Conservation (phyloP, 768 basidiomycete species). For the Neoboletus magnificus region DNA sequence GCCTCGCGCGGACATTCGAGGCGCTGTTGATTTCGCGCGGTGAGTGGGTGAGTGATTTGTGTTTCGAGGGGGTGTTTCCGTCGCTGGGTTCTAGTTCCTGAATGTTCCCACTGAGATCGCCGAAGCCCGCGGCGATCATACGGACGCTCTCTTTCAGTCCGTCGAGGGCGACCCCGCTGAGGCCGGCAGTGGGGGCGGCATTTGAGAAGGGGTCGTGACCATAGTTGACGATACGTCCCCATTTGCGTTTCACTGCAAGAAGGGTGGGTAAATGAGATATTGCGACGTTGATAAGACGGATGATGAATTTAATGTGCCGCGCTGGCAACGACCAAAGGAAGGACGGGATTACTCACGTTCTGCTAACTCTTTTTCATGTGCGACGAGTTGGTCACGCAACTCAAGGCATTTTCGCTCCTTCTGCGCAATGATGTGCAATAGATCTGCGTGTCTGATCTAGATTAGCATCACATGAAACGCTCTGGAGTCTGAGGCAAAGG, state of each 20-base stretch:
- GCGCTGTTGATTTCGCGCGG: slow-evolving; percentile 15
- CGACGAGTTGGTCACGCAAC: slow-evolving; percentile 66
- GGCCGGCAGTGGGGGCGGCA: not conserved
- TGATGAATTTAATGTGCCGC: too few species aligned
- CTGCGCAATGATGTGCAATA: slow-evolving; percentile 82
- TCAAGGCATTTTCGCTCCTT: slow-evolving; percentile 85
- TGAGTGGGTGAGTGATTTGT: not conserved
- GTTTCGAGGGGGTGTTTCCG: not conserved
- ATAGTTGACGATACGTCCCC: slow-evolving; percentile 75
- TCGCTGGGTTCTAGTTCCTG: slow-evolving; percentile 4
- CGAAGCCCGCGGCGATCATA: slow-evolving; percentile 49
- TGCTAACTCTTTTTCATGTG: slow-evolving; percentile 69
- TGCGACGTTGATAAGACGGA: not conserved
- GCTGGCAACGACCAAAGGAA: not conserved
- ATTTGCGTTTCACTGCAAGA: slow-evolving; percentile 68
- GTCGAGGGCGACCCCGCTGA: slow-evolving; percentile 38
- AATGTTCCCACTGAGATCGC: slow-evolving; percentile 28
- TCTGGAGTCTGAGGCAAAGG: not conserved
- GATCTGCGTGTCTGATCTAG: slow-evolving; percentile 63
- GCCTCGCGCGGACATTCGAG: slow-evolving; percentile 24
- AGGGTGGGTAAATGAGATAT: not conserved
- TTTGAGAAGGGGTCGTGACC: slow-evolving; percentile 31
- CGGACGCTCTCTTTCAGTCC: slow-evolving; percentile 66
- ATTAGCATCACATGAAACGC: not conserved
- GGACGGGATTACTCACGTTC: slow-evolving; percentile 42